These are phyloP conservation scores for Penicillium sclerotigenum DNA, from an alignment of 2,329 filamentous ascomycete species.

Conservation along the genomic window DNA sequence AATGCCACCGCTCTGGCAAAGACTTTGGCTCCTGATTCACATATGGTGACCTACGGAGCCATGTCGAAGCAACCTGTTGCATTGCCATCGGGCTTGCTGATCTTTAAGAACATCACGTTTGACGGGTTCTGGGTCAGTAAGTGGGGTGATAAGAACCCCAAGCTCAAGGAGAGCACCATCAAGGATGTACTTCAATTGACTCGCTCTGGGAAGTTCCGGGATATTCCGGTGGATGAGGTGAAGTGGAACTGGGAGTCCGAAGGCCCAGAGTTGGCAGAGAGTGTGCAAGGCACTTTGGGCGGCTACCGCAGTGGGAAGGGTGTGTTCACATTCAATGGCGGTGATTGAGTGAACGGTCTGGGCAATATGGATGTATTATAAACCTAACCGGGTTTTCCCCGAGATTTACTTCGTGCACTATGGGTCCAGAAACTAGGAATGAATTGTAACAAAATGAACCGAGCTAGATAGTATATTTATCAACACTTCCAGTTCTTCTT, in stretches of 20 bases:
- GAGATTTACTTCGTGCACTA: neutral
- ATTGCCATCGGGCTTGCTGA: conserved; percentile 78
- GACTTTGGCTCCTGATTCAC: conserved; percentile 63
- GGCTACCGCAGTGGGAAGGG: conserved; percentile 88
- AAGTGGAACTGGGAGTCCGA: conserved; percentile 80
- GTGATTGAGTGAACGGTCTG: conserved; percentile 25
- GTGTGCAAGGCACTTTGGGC: conserved; percentile 76
- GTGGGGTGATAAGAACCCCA: conserved; percentile 75
- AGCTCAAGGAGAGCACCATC: conserved; percentile 75
- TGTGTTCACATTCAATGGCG: conserved; percentile 72
- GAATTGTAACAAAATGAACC: neutral
- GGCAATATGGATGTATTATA: neutral
- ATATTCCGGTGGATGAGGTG: conserved; percentile 78
- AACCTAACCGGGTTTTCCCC: neutral
- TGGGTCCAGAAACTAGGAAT: neutral
- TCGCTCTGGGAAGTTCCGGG: conserved; percentile 71
- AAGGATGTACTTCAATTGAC: conserved; percentile 76
- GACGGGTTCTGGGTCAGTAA: conserved; percentile 92
- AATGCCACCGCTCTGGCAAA: conserved; percentile 76
- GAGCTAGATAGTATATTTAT: neutral
- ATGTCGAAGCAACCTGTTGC: conserved; percentile 87
- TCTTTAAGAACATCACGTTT: conserved; percentile 89
- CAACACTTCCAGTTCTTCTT: conserved; percentile 52
- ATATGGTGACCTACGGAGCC: conserved; percentile 89
- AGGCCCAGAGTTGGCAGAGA: conserved; percentile 63